These are phyloP conservation scores for Kuraishia hungarica DNA, from an alignment of 805 yeast species.

Conservation along the genomic window DNA sequence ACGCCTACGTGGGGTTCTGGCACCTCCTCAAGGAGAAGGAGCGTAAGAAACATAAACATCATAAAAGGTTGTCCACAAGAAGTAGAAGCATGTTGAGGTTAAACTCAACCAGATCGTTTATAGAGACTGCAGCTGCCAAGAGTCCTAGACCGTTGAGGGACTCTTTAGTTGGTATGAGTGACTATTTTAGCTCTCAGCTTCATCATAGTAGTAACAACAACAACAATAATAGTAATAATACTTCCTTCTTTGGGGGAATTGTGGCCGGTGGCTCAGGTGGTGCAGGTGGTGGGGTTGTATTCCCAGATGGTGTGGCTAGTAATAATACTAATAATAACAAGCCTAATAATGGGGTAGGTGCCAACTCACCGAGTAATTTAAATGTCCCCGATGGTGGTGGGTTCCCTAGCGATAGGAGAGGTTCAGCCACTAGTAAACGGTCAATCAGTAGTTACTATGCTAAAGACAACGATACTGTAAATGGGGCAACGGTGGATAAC, in stretches of 20 bases:
- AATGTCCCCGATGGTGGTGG: background rate
- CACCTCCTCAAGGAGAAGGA: slow-evolving; percentile 53
- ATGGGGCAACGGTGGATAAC: background rate
- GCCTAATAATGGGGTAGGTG: background rate
- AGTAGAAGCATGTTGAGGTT: slow-evolving; percentile 22
- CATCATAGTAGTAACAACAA: background rate
- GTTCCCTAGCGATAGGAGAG: background rate
- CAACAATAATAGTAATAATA: too few species aligned
- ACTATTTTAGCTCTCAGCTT: background rate
- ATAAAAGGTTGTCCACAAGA: slow-evolving; percentile 10
- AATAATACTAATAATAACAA: background rate
- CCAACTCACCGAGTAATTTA: background rate
- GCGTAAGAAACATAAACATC: slow-evolving; percentile 22
- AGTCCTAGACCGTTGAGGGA: background rate
- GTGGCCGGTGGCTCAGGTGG: background rate
- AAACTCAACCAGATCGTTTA: slow-evolving; percentile 12
- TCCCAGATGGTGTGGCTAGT: background rate
- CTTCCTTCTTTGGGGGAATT: background rate
- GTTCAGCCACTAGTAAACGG: background rate
- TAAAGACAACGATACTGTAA: background rate
- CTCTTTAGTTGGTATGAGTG: background rate
- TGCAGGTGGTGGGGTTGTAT: too few species aligned
- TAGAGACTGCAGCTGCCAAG: background rate
- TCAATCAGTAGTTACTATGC: background rate
- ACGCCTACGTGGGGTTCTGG: slow-evolving; percentile 70